Base-by-base conservation (phyloP, 805 yeast genomes). In the Kluyveromyces starmeri region DNA sequence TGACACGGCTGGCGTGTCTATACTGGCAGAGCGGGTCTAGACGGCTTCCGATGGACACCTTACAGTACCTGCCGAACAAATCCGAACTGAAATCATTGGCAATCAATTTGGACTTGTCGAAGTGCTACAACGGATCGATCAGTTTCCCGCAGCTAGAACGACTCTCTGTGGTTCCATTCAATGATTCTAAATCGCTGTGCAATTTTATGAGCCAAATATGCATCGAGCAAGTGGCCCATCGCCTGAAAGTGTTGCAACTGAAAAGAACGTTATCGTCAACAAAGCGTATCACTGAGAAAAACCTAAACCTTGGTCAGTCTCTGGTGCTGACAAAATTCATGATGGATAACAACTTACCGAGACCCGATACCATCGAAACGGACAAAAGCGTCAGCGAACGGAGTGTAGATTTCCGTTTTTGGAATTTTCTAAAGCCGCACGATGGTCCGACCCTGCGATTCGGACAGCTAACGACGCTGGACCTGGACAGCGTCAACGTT, bases 151-250 rank as follows among this genome's bases (percentile, higher is more conserved):
- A 53, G 32, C 40, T 68, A 13, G 42, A 37, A 16, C 43, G 45
- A 9, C 49, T 68, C 11, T 61, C 62, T 16, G 41, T 68, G 12
- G 53, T 56, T 16, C 67, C 70, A 2, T 63, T 62, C 34, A 34
- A 44, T 6, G 53, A 51, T 35, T 48, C 60, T 3, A 34, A 15
- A 4, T 54, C 51, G 24, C 45, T 67, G 11, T 25, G 28, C 6
- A 12, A 26, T 15, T 36, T 39, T 21, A 19, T 36, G 20, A 9
- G 25, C 13, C 31, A 35, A 11, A 28, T 39, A 14, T 32, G 37
- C 2, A 15, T 24, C 7, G 32, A 18, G 7, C 4, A 5, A 2
- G 28, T 33, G 14, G 34, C 37, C 11, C 32, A 28, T 18, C 35
- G 32, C 13, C 15, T 39, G 22, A 20, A n/a, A 15, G 34, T 35